phyloP scores from a whole-genome alignment of 805 yeast genomes.

The Ogataea minuta region DNA sequence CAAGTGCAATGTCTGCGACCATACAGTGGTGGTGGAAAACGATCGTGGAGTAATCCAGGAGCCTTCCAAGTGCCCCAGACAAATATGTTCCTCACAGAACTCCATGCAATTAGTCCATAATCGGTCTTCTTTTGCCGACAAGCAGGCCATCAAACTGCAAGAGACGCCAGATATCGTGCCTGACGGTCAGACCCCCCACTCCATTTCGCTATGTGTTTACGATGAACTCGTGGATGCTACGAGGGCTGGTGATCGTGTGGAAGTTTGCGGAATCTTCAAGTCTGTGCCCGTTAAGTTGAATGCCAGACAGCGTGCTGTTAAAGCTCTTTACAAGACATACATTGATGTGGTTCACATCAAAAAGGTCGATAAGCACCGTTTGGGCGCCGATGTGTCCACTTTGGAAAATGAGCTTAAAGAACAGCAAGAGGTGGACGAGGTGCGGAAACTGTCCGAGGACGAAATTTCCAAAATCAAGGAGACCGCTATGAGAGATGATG shows the following conservation, averaged over 20 bases:
- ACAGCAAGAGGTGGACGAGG: conserved; percentile 73
- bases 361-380: conserved; percentile 76
- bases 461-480: conserved; percentile 66
- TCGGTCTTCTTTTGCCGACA: conserved; percentile 89
- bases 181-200: conserved; percentile 98
- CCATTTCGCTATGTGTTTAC: conserved; percentile 88
- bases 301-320: conserved; percentile 78
- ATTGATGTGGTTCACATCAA: conserved; percentile 91
- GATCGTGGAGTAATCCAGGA: conserved; percentile 94
- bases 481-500: conserved; percentile 65
- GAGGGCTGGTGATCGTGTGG: conserved; percentile 95
- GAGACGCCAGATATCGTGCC: conserved; percentile 85
- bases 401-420: conserved; percentile 56
- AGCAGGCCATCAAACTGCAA: conserved; percentile 89
- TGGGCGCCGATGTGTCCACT: conserved; percentile 79
- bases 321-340: conserved; percentile 85
- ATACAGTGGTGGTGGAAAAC: conserved; percentile 85
- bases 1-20: conserved; percentile 92
- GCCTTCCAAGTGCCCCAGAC: conserved; percentile 91
- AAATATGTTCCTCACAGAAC: conserved; percentile 73
- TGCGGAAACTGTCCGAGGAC: conserved; percentile 62
- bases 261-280: conserved; percentile 92
- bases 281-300: conserved; percentile 89
- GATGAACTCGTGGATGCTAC: conserved; percentile 94
- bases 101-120: conserved; percentile 92